phyloP scores from a whole-genome alignment of 768 basidiomycete genomes.

The Kwoniella heveanensis region DNA sequence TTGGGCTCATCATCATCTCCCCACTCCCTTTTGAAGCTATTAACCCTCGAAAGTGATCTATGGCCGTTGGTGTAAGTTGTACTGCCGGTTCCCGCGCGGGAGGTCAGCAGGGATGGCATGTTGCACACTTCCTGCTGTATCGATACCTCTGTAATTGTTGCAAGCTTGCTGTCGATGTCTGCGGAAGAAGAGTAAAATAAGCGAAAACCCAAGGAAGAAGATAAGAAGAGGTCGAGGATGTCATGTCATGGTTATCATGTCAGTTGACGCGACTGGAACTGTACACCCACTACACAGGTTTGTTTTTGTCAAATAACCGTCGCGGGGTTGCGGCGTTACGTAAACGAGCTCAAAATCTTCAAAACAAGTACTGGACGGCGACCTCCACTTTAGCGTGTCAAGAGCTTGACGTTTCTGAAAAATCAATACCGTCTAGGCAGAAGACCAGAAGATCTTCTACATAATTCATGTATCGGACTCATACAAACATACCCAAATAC shows the following conservation, averaged over 20 bases:
- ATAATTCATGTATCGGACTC: too few relatives aligned
- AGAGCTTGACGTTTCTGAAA: neutral
- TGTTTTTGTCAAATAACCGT: conserved; percentile 7
- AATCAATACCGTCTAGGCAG: neutral
- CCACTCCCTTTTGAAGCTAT: conserved; percentile 48
- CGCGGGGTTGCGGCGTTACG: neutral
- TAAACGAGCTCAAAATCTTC: neutral
- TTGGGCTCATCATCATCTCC: conserved; percentile 21
- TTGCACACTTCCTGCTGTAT: neutral
- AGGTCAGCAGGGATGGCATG: conserved; percentile 25
- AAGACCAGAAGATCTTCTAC: too few relatives aligned
- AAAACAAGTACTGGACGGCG: neutral
- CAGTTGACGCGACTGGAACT: conserved; percentile 24
- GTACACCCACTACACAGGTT: neutral
- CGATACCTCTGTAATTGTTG: too few relatives aligned
- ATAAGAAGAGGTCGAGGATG: neutral
- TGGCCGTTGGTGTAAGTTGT: neutral
- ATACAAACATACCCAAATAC: too few relatives aligned
- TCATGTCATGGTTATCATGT: neutral
- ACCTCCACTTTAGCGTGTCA: neutral
- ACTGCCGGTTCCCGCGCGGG: neutral
- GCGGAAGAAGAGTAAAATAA: too few relatives aligned
- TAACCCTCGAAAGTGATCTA: conserved; percentile 41
- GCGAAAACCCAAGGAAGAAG: neutral
- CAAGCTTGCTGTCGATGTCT: too few relatives aligned